These are phyloP conservation scores for Rhodomyrtus tomentosa DNA, from an alignment of 345 rosid genomes.

Conservation along the genomic window DNA sequence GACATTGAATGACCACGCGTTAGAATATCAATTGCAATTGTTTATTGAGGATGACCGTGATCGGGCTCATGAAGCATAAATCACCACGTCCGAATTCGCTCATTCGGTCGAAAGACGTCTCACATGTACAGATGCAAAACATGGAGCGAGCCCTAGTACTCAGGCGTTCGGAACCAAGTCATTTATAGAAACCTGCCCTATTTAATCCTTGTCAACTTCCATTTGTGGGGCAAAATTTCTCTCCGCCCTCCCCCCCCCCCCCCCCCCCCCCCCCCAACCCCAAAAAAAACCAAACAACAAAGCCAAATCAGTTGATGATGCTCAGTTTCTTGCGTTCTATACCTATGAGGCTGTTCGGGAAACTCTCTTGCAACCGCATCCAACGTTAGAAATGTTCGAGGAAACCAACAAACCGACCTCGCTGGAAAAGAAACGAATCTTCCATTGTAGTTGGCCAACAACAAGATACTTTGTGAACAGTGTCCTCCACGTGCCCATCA, in stretches of 20 bases:
- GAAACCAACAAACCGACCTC: neutral
- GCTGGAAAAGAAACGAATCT: neutral
- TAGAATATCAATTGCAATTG: neutral
- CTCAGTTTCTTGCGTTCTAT: neutral
- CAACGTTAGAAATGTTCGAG: neutral
- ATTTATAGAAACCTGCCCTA: neutral
- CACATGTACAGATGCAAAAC: neutral
- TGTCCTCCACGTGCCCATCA: neutral
- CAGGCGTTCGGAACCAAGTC: neutral
- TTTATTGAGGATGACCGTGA: neutral
- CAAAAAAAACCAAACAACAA: too few relatives aligned
- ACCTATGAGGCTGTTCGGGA: neutral
- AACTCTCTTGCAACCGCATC: neutral
- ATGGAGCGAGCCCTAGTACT: rapidly evolving
- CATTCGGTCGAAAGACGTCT: neutral
- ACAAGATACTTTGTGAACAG: neutral
- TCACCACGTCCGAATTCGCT: neutral
- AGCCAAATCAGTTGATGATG: neutral
- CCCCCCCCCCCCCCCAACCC: too few relatives aligned
- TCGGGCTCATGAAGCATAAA: neutral
- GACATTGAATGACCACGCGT: neutral
- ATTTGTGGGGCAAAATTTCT: neutral
- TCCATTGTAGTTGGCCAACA: neutral
- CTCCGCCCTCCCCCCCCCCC: too few relatives aligned
- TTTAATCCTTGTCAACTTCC: neutral